Base-by-base conservation (phyloP, 2,329 filamentous ascomycete species). In the Microdochium nivale region DNA sequence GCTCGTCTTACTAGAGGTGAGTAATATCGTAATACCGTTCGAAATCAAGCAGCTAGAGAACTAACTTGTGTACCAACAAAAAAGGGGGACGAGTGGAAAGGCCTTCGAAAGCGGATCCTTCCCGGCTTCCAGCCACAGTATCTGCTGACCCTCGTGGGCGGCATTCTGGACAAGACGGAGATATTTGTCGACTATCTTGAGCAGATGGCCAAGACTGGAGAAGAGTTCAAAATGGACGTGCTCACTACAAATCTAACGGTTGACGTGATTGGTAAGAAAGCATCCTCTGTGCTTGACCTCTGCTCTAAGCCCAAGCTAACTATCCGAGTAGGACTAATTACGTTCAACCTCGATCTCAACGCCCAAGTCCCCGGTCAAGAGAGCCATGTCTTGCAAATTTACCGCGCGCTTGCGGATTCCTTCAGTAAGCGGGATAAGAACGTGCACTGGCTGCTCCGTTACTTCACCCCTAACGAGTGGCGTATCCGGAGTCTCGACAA, bases 221-320 rank as follows among this genome's bases (percentile, higher is more conserved):
- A 52, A 13, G 51, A 55, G 35, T 55, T 55, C 40, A 37, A 44
- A 19, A 51, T 58, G 13, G 40, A 51, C n/a, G 21, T 50, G 5
- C 30, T 54, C 7, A 52, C 50, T 35, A 53, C 50, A 2, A 54
- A 55, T 43, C 47, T 58, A 27, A 55, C 55, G 4, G 55, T 58
- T 21, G 54, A 56, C 27, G 49, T 56, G 8, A 58, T 58, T 48
- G 55, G 55, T 51, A 19, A 46, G 50, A n/a, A n/a, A 11, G 27
- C 27, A 30, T 30, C 27, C 27, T 30, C 27, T 30, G 27, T 30
- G 27, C 27, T 30, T 30, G 27, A 30, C 11, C 27, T 30, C 27
- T 30, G 27, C 27, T 30, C 11, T 30, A 11, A 37, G 2, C 37
- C 14, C 8, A 51, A 14, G 27, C 47, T 2, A n/a, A 25, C 25